Percentiles rank a stretch among this genome's conserved stretches.
These are phyloP conservation scores for Acanthamoeba triangularis DNA, from an alignment of 208 protist species.

Conservation along the genomic window DNA sequence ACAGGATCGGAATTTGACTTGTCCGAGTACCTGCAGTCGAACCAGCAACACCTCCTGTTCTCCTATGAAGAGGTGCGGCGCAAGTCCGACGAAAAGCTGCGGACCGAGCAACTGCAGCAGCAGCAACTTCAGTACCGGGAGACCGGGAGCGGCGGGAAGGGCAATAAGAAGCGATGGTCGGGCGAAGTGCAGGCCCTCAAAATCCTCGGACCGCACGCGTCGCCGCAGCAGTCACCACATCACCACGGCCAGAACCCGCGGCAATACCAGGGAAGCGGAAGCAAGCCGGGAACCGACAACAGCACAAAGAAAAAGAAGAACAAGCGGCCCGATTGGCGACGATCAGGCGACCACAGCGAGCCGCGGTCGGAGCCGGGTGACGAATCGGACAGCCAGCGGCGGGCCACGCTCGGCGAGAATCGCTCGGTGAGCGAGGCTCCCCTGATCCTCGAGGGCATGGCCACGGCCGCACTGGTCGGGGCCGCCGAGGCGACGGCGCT, in stretches of 20 bases:
- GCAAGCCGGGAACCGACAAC: background rate
- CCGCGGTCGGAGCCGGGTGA: background rate
- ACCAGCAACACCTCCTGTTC: constrained; percentile 57
- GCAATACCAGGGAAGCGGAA: background rate
- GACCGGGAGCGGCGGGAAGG: background rate
- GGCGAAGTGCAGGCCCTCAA: constrained; percentile 11
- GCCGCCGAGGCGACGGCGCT: background rate
- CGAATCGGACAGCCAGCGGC: background rate
- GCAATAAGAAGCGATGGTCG: background rate
- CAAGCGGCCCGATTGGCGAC: background rate
- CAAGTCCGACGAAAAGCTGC: constrained; percentile 49
- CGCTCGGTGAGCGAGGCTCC: background rate
- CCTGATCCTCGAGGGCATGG: background rate
- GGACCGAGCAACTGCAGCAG: background rate
- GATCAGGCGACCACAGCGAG: background rate
- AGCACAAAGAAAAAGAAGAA: background rate
- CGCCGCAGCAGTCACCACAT: background rate
- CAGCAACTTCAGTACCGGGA: background rate
- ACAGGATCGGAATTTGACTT: constrained; percentile 31
- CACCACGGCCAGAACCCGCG: background rate
- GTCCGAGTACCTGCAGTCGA: constrained; percentile 49
- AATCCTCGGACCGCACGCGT: constrained; percentile 4
- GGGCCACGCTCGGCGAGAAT: background rate
- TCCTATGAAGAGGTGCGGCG: constrained; percentile 27
- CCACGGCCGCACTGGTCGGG: background rate